These are phyloP conservation scores for Chaetothyriales sp. DNA, from an alignment of 2,329 filamentous ascomycete genomes.

Conservation along the genomic window DNA sequence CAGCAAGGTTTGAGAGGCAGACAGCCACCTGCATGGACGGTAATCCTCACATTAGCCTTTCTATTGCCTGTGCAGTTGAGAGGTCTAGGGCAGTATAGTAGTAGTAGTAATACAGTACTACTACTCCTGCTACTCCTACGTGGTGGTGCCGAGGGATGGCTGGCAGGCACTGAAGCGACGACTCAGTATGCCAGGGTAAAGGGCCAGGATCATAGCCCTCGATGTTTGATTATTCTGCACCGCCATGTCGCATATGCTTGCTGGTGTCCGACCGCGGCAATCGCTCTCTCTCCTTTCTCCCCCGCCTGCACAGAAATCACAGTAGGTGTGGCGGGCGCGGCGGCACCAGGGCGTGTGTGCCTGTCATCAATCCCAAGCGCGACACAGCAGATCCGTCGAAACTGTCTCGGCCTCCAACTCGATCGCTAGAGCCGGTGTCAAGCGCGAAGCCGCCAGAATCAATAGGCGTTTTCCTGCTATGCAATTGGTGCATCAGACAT, in stretches of 20 bases:
- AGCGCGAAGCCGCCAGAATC: not conserved
- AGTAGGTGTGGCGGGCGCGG: not conserved
- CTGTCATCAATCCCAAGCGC: not conserved
- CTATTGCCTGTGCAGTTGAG: not conserved
- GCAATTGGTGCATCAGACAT: not conserved
- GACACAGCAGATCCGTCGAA: not conserved
- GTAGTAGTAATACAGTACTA: too few species aligned
- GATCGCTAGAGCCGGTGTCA: not conserved
- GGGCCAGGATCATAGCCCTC: not conserved
- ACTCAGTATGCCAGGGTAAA: not conserved
- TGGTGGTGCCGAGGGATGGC: not conserved
- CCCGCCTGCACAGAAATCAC: not conserved
- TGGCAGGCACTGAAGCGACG: not conserved
- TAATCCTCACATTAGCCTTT: not conserved
- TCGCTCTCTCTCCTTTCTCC: not conserved
- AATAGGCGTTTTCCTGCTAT: not conserved
- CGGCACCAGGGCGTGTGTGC: not conserved
- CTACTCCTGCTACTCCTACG: too few species aligned
- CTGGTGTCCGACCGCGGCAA: not conserved
- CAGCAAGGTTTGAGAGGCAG: not conserved
- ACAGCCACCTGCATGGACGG: not conserved
- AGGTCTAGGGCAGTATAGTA: not conserved
- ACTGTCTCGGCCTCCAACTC: not conserved
- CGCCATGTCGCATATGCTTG: not conserved
- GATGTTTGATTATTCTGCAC: not conserved